Conservation (phyloP, 164 flowering plant species). For the Macadamia tetraphylla region DNA sequence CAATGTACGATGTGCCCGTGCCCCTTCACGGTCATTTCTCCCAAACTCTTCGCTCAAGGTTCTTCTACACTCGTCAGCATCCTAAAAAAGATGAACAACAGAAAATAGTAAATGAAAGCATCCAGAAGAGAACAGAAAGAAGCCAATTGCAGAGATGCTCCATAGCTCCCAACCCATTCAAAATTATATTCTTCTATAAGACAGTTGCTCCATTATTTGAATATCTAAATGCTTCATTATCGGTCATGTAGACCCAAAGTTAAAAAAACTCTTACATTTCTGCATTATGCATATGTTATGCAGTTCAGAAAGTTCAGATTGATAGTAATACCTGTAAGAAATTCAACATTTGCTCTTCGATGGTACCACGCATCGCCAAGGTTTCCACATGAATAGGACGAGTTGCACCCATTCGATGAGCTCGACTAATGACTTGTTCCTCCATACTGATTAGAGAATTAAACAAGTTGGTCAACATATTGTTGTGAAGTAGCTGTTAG, state of each 20-base stretch:
- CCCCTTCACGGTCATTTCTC: constrained; percentile 40
- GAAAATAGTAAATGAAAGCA: too few species aligned
- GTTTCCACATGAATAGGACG: constrained; percentile 94
- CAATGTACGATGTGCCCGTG: constrained; percentile 54
- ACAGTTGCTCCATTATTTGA: not conserved
- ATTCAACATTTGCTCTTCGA: constrained; percentile 27
- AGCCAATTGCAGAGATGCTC: too few species aligned
- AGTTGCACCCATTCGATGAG: constrained; percentile 98
- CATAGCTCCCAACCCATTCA: too few species aligned
- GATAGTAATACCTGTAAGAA: constrained; percentile 60
- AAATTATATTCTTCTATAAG: not conserved
- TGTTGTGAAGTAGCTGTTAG: too few species aligned
- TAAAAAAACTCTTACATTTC: not conserved
- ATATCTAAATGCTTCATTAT: not conserved
- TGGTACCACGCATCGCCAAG: constrained; percentile 82
- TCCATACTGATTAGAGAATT: constrained; percentile 63
- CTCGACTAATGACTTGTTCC: constrained; percentile 99
- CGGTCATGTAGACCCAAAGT: not conserved
- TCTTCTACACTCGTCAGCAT: constrained; percentile 47
- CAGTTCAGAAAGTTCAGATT: not conserved
- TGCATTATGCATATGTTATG: too few species aligned
- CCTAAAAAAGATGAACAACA: constrained; percentile 23
- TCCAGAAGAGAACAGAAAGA: too few species aligned
- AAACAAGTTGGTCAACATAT: not conserved
- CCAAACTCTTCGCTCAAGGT: constrained; percentile 48